These are phyloP conservation scores for Aquanectria penicillioides DNA, from an alignment of 2,329 filamentous ascomycete species.

Conservation along the genomic window DNA sequence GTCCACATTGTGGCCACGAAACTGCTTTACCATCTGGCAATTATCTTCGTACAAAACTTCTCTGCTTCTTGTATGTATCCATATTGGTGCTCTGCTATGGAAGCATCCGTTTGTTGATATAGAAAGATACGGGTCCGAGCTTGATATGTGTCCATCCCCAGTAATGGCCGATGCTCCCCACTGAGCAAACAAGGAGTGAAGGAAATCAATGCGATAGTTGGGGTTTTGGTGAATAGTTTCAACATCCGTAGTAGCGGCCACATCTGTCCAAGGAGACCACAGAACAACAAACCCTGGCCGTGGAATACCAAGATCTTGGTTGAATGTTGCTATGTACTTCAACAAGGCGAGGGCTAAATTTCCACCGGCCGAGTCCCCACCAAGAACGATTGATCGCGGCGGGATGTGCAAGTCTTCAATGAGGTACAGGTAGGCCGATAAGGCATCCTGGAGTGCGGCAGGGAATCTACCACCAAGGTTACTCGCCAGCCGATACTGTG, in stretches of 20 bases:
- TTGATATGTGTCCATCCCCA: neutral
- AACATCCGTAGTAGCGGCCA: neutral
- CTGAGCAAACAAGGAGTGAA: too few relatives aligned
- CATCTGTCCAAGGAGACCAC: slow-evolving; percentile 7
- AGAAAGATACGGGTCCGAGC: neutral
- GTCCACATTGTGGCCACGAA: neutral
- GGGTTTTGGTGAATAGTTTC: neutral
- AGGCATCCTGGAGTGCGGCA: slow-evolving; percentile 2
- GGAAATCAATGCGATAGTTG: neutral
- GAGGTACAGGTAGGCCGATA: neutral
- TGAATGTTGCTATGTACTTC: neutral
- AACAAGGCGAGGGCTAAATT: neutral
- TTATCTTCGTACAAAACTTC: neutral
- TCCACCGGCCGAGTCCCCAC: slow-evolving; percentile 4
- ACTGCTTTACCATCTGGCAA: neutral
- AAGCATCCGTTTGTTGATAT: neutral
- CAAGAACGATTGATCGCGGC: neutral
- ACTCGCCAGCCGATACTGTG: neutral
- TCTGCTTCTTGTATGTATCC: neutral
- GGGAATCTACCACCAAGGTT: neutral
- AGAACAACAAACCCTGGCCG: neutral
- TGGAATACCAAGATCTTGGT: neutral
- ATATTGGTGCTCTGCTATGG: neutral
- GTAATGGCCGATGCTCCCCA: neutral
- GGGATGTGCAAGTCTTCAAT: neutral